Evolutionary conservation across 306 rosid genomes (phyloP), one percentile per base, ranked within the genome.

Genomic region (Cucurbita maxima): DNA sequence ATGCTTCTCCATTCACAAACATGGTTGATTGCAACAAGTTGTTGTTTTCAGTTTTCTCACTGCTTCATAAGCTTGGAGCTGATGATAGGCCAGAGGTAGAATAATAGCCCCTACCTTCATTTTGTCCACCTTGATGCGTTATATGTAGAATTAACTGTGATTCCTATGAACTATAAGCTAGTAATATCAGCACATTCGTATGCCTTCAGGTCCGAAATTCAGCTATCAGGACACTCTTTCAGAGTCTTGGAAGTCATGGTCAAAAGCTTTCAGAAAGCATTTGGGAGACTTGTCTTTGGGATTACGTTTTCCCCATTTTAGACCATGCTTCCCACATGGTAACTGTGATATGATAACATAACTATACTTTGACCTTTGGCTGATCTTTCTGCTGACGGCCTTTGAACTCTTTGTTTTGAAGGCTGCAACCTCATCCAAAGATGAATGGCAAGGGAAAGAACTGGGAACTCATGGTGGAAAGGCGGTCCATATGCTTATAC

Each of bases 201-300:
- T 76, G 40, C 58, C 80, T 82, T 78, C 85, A 93, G 98, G 98
- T 93, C 64, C 85, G 98, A 74, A 93, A 93, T 83, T 86, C 97
- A 85, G 92, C 98, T 44, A 86, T 93, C 55, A 88, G 98, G 83
- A 90, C 98, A 79, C 90, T 93, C 74, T 93, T 93, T 82, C 97
- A 93, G 81, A 90, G 94, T 70, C 83, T 93, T 71, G 94, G 98
- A 77, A 86, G 90, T 76, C 90, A 90, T 59, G 98, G 98, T 30
- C 96, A 90, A 79, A 93, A 93, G 81, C 96, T 93, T 81, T 87
- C 98, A 10, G 80, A 80, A 84, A 83, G 80, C 77, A 87, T 90
- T 96, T 93, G 98, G 98, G 96, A 90, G 82, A 88, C 88, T 75
- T 93, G 98, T 84, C 96, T 93, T 80, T 91, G 91, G 97, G 89